Base-by-base conservation (phyloP, 352 stramenopile genomes). In the Hyphochytrium catenoides region DNA sequence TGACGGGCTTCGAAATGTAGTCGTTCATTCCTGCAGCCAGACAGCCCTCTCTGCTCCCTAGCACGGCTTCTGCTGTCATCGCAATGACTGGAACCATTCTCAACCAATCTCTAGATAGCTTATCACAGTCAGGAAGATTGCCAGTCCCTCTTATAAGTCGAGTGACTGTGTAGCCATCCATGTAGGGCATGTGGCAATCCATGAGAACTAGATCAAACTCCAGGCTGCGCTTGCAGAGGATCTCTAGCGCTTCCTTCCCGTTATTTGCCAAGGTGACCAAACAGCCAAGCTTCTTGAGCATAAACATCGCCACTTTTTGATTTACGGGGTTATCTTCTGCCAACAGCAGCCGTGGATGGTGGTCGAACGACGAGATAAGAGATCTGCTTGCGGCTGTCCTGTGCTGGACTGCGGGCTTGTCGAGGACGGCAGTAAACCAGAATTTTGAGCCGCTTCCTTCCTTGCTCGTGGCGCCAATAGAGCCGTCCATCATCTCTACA, bases 321-420 rank as follows among this genome's bases (percentile, higher is more conserved):
- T 85, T 85, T 43, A 85, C 82, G 33, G 82, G 68, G 30, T 85
- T 85, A 46, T 85, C 71, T 55, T 85, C 71, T 0, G 59, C 60
- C 24, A 75, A 60, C 24, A 75, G 51, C 36, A 75, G 73, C 17
- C 59, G 52, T n/a, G n/a, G n/a, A n/a, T n/a, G n/a, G n/a, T n/a
- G n/a, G n/a, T n/a, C n/a, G n/a, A n/a, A n/a, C n/a, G n/a, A n/a
- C n/a, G n/a, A n/a, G n/a, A n/a, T n/a, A n/a, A n/a, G n/a, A n/a
- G n/a, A n/a, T n/a, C n/a, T n/a, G n/a, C n/a, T n/a, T n/a, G n/a
- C n/a, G n/a, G n/a, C n/a, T n/a, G n/a, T n/a, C n/a, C n/a, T n/a
- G n/a, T n/a, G n/a, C n/a, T n/a, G n/a, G n/a, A n/a, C n/a, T n/a
- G n/a, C n/a, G n/a, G n/a, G n/a, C n/a, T n/a, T n/a, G n/a, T n/a